These are phyloP conservation scores for Linum lewisii DNA, from an alignment of 345 rosid species.

Conservation along the genomic window DNA sequence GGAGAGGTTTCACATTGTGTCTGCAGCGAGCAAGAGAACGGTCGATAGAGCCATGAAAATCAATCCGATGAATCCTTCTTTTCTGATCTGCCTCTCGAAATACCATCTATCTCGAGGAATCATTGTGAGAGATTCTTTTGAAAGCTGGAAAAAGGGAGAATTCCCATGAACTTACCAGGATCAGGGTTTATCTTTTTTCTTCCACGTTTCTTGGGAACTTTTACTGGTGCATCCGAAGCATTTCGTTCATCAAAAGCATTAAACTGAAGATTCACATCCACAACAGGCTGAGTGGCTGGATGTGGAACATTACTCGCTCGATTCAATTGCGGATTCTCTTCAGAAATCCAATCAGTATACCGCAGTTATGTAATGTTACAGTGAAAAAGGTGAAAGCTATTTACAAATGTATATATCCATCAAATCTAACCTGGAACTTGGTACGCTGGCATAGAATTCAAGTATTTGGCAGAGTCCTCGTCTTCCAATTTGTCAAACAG, in stretches of 20 bases:
- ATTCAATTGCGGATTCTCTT: constrained; percentile 21
- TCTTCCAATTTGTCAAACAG: constrained; percentile 68
- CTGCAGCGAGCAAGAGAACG: no score
- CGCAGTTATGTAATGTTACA: no score
- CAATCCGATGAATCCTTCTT: no score
- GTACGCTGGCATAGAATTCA: constrained; percentile 7
- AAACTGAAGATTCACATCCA: constrained; percentile 17
- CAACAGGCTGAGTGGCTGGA: constrained; percentile 12
- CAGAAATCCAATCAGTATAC: constrained; percentile 36
- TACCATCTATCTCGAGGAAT: no score
- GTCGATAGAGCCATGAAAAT: no score
- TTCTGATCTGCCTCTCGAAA: no score
- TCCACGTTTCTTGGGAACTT: constrained; percentile 38
- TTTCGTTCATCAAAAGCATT: constrained; percentile 7
- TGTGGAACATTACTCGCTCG: constrained; percentile 22
- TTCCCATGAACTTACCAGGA: constrained; percentile 72
- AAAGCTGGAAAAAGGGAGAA: no score
- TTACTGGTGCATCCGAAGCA: constrained; percentile 1
- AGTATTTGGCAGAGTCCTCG: constrained; percentile 34
- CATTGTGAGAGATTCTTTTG: no score
- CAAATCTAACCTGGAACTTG: constrained; percentile 18
- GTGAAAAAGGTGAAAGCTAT: no score
- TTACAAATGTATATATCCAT: no score
- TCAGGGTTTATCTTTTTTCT: constrained; percentile 40
- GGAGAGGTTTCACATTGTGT: no score